These are phyloP conservation scores for Ophiostoma tasmaniense DNA, from an alignment of 2,329 filamentous ascomycete species.

Conservation along the genomic window DNA sequence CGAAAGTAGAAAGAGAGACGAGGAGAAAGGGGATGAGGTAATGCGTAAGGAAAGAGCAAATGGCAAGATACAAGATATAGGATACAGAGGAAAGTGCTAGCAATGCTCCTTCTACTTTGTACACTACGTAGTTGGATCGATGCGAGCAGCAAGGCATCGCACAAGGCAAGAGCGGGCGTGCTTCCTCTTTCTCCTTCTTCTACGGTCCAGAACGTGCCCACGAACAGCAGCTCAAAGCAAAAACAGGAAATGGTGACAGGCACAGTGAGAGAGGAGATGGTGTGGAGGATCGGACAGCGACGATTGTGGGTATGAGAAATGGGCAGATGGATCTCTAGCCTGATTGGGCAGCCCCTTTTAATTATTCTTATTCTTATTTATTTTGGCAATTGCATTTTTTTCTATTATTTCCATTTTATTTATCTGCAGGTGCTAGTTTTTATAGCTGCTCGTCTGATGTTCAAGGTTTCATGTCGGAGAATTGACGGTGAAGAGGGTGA, in stretches of 20 bases:
- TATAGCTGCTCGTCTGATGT: not conserved
- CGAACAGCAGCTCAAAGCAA: not conserved
- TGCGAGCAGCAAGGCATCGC: not conserved
- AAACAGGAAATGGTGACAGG: not conserved
- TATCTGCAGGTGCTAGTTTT: not conserved
- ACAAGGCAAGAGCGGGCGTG: not conserved
- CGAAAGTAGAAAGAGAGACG: not conserved
- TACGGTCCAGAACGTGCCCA: not conserved
- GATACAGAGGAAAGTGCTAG: not conserved
- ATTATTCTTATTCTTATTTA: not conserved
- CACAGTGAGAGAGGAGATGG: not conserved
- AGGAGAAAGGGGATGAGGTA: not conserved
- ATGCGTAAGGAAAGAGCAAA: not conserved
- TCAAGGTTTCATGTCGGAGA: not conserved
- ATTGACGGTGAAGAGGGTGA: not conserved
- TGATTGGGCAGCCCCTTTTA: slow-evolving; percentile 7
- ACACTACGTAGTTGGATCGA: not conserved
- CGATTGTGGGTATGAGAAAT: not conserved
- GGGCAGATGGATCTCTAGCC: not conserved
- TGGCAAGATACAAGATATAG: not conserved
- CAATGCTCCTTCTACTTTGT: not conserved
- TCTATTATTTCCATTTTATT: not conserved
- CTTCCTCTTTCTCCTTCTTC: not conserved
- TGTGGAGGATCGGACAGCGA: slow-evolving; percentile 6
- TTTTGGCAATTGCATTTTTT: not conserved